A percentile compares a stretch with the other conserved stretches of the same genome.
These are phyloP conservation scores for Lactarius sp. DNA, from an alignment of 768 basidiomycete genomes.

Conservation along the genomic window DNA sequence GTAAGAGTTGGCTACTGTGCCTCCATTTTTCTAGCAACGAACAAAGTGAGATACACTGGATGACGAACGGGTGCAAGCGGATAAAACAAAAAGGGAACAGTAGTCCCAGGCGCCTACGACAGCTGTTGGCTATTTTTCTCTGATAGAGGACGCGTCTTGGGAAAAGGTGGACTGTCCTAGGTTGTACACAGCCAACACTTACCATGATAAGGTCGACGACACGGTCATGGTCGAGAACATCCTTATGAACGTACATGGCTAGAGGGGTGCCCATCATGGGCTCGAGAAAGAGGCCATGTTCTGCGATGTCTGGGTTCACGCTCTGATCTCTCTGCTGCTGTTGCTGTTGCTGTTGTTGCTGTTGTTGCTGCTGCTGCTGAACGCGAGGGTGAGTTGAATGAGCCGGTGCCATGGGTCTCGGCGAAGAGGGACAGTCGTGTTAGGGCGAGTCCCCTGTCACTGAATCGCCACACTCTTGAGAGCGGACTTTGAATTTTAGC, in stretches of 20 bases:
- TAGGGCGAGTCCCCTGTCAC: constrained; percentile 28
- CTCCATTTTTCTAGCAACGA: constrained; percentile 64
- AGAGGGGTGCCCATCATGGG: constrained; percentile 77
- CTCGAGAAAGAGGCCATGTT: constrained; percentile 60
- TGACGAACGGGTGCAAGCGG: background rate
- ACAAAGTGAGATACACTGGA: constrained; percentile 4
- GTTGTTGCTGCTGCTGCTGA: constrained; percentile 38
- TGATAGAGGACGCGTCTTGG: background rate
- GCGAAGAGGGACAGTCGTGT: constrained; percentile 26
- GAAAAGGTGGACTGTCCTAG: background rate
- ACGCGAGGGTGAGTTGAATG: constrained; percentile 53
- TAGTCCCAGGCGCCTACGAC: background rate
- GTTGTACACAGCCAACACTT: constrained; percentile 33
- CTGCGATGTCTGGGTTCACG: constrained; percentile 30
- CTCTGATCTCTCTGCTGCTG: constrained; percentile 36
- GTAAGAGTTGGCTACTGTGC: constrained; percentile 66
- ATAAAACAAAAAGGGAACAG: background rate
- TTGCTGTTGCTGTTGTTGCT: constrained; percentile 38
- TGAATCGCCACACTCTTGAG: constrained; percentile 17
- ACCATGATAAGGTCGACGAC: constrained; percentile 65
- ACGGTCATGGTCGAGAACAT: constrained; percentile 63
- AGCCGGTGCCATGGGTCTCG: constrained; percentile 80
- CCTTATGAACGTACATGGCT: constrained; percentile 73
- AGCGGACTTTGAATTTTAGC: constrained; percentile 25
- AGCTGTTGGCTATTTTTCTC: background rate